A percentile compares a stretch with the other conserved stretches of the same genome.
Evolutionary conservation across 1,284 basidiomycete genomes (phyloP).

Genomic region (Cryptococcus sp.): DNA sequence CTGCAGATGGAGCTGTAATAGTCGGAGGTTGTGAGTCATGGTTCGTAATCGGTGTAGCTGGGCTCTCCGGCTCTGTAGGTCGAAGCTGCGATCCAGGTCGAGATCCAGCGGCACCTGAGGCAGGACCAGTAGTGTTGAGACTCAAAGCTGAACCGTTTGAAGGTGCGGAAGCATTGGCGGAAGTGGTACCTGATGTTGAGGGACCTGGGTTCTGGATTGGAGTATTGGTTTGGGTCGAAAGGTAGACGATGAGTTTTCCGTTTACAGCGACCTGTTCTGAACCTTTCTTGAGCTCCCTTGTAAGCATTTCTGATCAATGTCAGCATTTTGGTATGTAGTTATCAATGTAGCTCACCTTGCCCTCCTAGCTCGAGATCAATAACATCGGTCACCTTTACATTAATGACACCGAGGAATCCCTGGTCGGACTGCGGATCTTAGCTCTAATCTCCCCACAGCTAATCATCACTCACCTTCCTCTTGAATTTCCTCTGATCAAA

Average conservation of each 20-base stretch:
- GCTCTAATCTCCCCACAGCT: not conserved
- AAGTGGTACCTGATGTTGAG: slow-evolving; percentile 12
- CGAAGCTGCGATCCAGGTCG: slow-evolving; percentile 23
- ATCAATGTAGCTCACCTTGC: slow-evolving; percentile 61
- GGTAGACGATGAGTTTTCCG: slow-evolving; percentile 76
- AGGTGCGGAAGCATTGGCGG: slow-evolving; percentile 6
- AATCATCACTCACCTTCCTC: slow-evolving; percentile 53
- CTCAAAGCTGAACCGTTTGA: slow-evolving; percentile 22
- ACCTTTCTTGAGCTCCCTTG: slow-evolving; percentile 75
- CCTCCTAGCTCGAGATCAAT: slow-evolving; percentile 83
- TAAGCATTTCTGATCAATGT: slow-evolving; percentile 61
- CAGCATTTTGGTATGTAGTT: not conserved
- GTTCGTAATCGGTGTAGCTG: slow-evolving; percentile 11
- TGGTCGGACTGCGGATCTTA: slow-evolving; percentile 57
- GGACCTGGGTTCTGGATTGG: slow-evolving; percentile 70
- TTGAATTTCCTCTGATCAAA: slow-evolving; percentile 98
- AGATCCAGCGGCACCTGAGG: slow-evolving; percentile 18
- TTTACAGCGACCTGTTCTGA: slow-evolving; percentile 81
- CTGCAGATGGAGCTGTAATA: slow-evolving; percentile 16
- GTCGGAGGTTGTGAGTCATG: slow-evolving; percentile 9
- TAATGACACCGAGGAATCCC: slow-evolving; percentile 90
- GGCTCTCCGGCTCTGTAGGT: slow-evolving; percentile 15
- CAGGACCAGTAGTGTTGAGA: slow-evolving; percentile 42
- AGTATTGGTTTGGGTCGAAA: slow-evolving; percentile 71
- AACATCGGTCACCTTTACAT: slow-evolving; percentile 82